Percentiles rank a stretch among this genome's conserved stretches.
Evolutionary conservation across 2,329 filamentous ascomycete genomes (phyloP).

Genomic region (Bretziella fagacearum): DNA sequence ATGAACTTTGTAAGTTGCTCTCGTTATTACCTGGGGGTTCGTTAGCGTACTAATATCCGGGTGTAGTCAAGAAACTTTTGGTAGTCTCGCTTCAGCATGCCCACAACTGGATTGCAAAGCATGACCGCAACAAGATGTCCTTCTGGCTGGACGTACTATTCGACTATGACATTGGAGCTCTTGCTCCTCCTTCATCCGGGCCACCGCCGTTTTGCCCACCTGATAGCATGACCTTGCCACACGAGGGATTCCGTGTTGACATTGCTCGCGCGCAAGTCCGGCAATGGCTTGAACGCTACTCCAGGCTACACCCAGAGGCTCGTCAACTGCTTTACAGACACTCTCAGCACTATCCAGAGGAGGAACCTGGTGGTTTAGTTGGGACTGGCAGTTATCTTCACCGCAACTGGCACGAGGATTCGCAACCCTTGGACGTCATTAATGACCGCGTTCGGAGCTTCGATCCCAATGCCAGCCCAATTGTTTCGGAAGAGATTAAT

Average conservation of each 20-base stretch:
- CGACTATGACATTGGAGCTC: constrained; percentile 32
- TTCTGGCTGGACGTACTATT: constrained; percentile 52
- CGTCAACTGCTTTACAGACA: constrained; percentile 38
- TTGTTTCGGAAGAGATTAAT: constrained; percentile 46
- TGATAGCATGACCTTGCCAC: neutral
- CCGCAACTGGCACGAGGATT: constrained; percentile 37
- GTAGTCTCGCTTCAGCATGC: constrained; percentile 50
- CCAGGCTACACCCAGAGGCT: constrained; percentile 39
- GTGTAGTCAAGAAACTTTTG: constrained; percentile 44
- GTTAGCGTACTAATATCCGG: neutral
- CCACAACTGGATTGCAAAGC: constrained; percentile 53
- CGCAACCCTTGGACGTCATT: constrained; percentile 12
- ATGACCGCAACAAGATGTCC: constrained; percentile 52
- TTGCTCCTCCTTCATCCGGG: constrained; percentile 22
- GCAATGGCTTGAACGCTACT: constrained; percentile 46
- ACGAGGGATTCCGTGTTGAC: constrained; percentile 28
- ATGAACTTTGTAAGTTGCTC: constrained; percentile 40
- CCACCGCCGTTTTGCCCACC: constrained; percentile 1
- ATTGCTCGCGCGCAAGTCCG: constrained; percentile 42
- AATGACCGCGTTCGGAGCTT: constrained; percentile 16
- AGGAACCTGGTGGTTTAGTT: constrained; percentile 30
- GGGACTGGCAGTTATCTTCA: constrained; percentile 34
- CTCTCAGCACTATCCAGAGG: constrained; percentile 30
- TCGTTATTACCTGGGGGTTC: neutral
- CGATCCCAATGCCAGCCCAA: neutral